Conservation (phyloP, 2,329 filamentous ascomycete species). For the Metarhizium anisopliae region DNA sequence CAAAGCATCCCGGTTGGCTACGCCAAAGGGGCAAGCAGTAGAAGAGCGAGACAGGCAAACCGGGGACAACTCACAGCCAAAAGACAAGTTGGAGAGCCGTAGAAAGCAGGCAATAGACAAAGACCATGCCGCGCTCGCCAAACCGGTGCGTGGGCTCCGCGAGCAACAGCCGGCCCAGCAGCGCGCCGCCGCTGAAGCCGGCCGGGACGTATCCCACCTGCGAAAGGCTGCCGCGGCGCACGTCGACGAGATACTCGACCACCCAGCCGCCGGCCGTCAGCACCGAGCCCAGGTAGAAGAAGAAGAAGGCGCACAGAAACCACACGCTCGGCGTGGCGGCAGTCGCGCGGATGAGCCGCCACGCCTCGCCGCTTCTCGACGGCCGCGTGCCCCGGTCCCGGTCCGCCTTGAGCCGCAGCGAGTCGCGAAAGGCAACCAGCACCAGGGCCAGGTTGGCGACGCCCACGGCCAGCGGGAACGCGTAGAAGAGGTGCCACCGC, state of each 20-base stretch:
- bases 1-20: no score
- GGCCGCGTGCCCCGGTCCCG: background rate
- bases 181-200: constrained; percentile 48
- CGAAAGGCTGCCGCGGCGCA: constrained; percentile 46
- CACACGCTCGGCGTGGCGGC: no score
- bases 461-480: constrained; percentile 43
- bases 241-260: constrained; percentile 53
- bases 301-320: constrained; percentile 50
- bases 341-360: constrained; percentile 30
- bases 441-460: constrained; percentile 40
- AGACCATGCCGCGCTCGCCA: constrained; percentile 49
- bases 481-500: constrained; percentile 48
- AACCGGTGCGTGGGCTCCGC: constrained; percentile 50
- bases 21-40: no score
- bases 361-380: constrained; percentile 17
- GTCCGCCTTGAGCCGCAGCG: constrained; percentile 20
- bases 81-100: constrained; percentile 49
- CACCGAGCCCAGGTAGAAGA: constrained; percentile 48
- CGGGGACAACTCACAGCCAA: constrained; percentile 37
- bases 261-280: constrained; percentile 55
- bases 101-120: constrained; percentile 42
- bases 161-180: constrained; percentile 47
- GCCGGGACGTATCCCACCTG: constrained; percentile 54
- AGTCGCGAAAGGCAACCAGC: constrained; percentile 39
- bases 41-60: no score